A percentile compares a stretch with the other conserved stretches of the same genome.
Conservation (phyloP, 352 stramenopile species). For the Peronosclerospora sorghi region DNA sequence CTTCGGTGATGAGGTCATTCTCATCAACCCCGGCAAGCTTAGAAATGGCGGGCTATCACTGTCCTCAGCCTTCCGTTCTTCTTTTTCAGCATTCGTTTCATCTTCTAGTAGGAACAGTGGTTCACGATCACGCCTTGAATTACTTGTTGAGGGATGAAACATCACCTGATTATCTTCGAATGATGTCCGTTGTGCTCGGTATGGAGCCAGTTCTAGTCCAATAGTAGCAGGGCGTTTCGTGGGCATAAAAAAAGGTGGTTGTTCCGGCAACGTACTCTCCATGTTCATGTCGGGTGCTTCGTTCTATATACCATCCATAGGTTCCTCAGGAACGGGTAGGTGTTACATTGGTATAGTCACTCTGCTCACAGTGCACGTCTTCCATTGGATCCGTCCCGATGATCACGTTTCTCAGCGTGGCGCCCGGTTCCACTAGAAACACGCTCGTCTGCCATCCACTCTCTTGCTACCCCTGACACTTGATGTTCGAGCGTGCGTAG, state of each 20-base stretch:
- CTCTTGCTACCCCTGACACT: too few relatives aligned
- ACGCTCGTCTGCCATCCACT: too few relatives aligned
- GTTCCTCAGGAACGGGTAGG: background rate
- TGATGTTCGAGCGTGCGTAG: too few relatives aligned
- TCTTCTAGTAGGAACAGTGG: slow-evolving; percentile 3
- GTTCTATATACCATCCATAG: slow-evolving; percentile 2
- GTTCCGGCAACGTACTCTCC: background rate
- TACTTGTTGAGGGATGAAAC: background rate
- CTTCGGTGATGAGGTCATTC: slow-evolving; percentile 5
- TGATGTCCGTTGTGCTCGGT: background rate
- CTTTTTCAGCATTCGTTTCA: background rate
- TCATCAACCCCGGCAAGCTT: slow-evolving; percentile 8
- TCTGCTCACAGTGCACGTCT: too few relatives aligned
- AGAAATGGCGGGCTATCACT: slow-evolving; percentile 3
- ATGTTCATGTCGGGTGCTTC: slow-evolving; percentile 1
- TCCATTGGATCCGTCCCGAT: too few relatives aligned
- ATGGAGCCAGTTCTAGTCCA: slow-evolving; percentile 1
- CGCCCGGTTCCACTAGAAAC: too few relatives aligned
- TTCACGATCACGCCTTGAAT: background rate
- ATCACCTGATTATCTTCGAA: slow-evolving; percentile 2
- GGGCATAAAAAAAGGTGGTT: background rate
- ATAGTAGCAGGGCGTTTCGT: background rate
- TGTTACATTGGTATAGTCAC: background rate
- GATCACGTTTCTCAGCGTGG: too few relatives aligned
- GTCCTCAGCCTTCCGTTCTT: slow-evolving; percentile 4